Evolutionary conservation across 192 early-diverging fungal genomes (phyloP).

Genomic region (Coemansia sp.): DNA sequence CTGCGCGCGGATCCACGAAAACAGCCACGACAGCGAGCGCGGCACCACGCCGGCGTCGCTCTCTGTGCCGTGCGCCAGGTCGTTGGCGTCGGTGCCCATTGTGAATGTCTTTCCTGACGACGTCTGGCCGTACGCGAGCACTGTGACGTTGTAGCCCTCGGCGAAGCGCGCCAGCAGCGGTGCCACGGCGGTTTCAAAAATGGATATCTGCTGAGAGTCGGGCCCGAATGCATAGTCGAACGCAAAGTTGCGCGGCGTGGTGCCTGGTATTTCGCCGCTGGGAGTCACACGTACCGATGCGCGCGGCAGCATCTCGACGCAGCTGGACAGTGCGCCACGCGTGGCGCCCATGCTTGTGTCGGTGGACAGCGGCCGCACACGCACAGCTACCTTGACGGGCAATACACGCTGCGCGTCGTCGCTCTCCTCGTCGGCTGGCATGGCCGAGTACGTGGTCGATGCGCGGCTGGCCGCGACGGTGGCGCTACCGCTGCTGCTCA

Average conservation of each 20-base stretch:
- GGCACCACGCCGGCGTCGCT: constrained; percentile 62
- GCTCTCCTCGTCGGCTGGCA: neutral
- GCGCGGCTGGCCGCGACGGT: neutral
- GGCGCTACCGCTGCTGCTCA: constrained; percentile 8
- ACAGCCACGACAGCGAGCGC: constrained; percentile 64
- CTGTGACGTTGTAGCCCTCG: constrained; percentile 91
- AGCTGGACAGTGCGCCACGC: constrained; percentile 18
- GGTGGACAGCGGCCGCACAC: constrained; percentile 39
- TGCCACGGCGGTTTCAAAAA: constrained; percentile 57
- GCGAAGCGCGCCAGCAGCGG: constrained; percentile 58
- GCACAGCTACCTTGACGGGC: constrained; percentile 52
- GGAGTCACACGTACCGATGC: constrained; percentile 13
- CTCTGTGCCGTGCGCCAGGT: constrained; percentile 12
- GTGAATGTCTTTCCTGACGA: constrained; percentile 95
- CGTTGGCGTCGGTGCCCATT: constrained; percentile 75
- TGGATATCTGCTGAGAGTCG: constrained; percentile 53
- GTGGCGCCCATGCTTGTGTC: constrained; percentile 4
- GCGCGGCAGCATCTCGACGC: constrained; percentile 18
- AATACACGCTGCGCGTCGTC: constrained; percentile 39
- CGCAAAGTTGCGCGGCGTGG: constrained; percentile 41
- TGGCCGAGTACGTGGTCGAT: neutral
- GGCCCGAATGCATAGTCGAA: constrained; percentile 71
- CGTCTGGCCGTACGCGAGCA: constrained; percentile 92
- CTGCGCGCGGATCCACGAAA: constrained; percentile 42
- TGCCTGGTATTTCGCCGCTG: constrained; percentile 11